A percentile compares a stretch with the other conserved stretches of the same genome.
These are phyloP conservation scores for Zymoseptoria pseudotritici DNA, from an alignment of 2,329 filamentous ascomycete genomes.

Conservation along the genomic window DNA sequence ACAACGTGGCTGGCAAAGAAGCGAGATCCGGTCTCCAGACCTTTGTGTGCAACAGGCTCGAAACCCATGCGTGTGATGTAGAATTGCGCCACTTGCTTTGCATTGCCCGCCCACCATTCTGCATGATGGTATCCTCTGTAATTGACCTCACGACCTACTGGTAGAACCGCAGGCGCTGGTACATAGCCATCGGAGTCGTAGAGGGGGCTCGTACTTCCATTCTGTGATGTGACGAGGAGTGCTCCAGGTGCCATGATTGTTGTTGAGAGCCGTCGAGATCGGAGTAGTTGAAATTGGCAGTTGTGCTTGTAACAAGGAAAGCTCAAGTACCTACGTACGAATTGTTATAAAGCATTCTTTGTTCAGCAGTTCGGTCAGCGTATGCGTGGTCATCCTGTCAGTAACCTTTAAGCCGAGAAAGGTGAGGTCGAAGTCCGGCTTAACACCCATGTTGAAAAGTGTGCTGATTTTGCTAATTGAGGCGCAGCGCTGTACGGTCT, in stretches of 20 bases:
- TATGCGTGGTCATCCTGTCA: neutral
- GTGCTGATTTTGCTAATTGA: neutral
- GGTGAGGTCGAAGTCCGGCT: neutral
- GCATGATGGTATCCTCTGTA: slow-evolving; percentile 88
- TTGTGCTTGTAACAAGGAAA: neutral
- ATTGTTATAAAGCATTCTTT: neutral
- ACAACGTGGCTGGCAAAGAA: slow-evolving; percentile 79
- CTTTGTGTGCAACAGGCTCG: slow-evolving; percentile 70
- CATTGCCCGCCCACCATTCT: slow-evolving; percentile 94
- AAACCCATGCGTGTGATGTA: slow-evolving; percentile 87
- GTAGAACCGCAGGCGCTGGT: slow-evolving; percentile 7
- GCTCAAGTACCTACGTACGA: neutral
- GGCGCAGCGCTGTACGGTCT: neutral
- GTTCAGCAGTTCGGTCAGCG: neutral
- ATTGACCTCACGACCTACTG: slow-evolving; percentile 9
- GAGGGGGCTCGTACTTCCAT: slow-evolving; percentile 21
- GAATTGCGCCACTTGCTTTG: slow-evolving; percentile 86
- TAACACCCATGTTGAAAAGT: neutral
- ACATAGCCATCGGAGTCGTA: slow-evolving; percentile 10
- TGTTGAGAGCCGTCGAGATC: slow-evolving; percentile 1
- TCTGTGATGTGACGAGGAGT: slow-evolving; percentile 23
- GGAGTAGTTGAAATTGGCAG: neutral
- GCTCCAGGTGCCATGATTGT: slow-evolving; percentile 34
- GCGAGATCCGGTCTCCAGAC: slow-evolving; percentile 79
- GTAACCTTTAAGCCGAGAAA: neutral